Evolutionary conservation across 208 protist genomes (phyloP).

Genomic region (Trypanosoma grayi): DNA sequence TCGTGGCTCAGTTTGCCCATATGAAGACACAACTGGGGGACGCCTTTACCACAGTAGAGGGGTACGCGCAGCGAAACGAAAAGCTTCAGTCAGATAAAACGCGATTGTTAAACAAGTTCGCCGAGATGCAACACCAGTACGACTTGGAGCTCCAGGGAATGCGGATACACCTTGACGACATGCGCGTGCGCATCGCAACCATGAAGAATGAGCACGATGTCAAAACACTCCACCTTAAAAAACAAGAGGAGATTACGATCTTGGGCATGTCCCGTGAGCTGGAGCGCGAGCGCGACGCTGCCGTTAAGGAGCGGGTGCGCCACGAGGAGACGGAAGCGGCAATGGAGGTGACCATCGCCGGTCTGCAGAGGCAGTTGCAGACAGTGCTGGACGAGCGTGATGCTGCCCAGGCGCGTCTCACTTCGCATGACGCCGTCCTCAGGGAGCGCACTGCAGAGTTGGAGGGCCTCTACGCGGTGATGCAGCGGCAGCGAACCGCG

Average conservation of each 20-base stretch:
- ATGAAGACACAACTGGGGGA: constrained; percentile 14
- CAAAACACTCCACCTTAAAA: constrained; percentile 11
- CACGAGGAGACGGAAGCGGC: not conserved
- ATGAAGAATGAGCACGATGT: constrained; percentile 16
- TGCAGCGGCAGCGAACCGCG: not conserved
- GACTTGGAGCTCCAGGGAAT: constrained; percentile 25
- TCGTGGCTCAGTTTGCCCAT: constrained; percentile 6
- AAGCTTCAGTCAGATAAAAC: constrained; percentile 14
- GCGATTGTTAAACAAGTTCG: constrained; percentile 3
- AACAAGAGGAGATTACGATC: not conserved
- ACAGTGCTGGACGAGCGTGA: constrained; percentile 2
- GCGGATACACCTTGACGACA: constrained; percentile 22
- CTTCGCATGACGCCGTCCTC: not conserved
- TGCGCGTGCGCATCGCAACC: constrained; percentile 7
- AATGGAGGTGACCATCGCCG: not conserved
- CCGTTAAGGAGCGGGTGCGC: not conserved
- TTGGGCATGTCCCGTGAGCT: constrained; percentile 3
- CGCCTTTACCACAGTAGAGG: constrained; percentile 1
- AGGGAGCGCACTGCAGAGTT: constrained; percentile 6
- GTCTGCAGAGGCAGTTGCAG: not conserved
- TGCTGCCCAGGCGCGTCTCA: not conserved
- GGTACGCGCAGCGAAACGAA: constrained; percentile 11
- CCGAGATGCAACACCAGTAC: constrained; percentile 19
- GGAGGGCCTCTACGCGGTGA: constrained; percentile 5
- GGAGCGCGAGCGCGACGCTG: not conserved